phyloP scores from a whole-genome alignment of 805 yeast genomes.

The Starmerella vitae region DNA sequence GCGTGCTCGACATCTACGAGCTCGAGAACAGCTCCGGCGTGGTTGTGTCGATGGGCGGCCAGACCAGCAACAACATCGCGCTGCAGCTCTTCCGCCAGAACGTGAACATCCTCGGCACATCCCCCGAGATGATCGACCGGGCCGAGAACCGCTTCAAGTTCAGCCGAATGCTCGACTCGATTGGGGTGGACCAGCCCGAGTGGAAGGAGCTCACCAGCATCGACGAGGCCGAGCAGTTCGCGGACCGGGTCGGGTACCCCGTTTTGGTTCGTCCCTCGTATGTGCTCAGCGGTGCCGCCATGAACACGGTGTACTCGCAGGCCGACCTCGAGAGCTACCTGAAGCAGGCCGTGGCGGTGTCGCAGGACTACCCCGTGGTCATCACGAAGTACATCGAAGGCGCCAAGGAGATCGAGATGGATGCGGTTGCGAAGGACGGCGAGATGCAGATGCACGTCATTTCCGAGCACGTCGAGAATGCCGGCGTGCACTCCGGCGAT shows the following conservation, averaged over 20 bases:
- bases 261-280: conserved; percentile 96
- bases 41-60: conserved; percentile 97
- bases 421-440: conserved; percentile 89
- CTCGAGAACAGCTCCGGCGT: conserved; percentile 84
- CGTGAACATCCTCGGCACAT: conserved; percentile 90
- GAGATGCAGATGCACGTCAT: conserved; percentile 84
- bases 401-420: conserved; percentile 94
- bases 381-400: conserved; percentile 91
- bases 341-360: conserved; percentile 78
- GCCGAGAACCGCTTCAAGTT: conserved; percentile 98
- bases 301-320: conserved; percentile 78
- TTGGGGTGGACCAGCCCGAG: conserved; percentile 97
- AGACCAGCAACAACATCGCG: conserved; percentile 93
- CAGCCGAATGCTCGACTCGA: conserved; percentile 90
- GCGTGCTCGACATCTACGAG: conserved; percentile 90
- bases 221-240: conserved; percentile 84
- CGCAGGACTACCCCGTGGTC: conserved; percentile 94
- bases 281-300: conserved; percentile 96
- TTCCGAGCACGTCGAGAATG: conserved; percentile 95
- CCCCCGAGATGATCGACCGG: conserved; percentile 95
- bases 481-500: conserved; percentile 98
- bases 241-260: conserved; percentile 82
- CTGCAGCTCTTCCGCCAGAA: conserved; percentile 82
- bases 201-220: conserved; percentile 95
- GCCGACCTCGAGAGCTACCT: conserved; percentile 70